Base-by-base conservation (phyloP, 2,329 filamentous ascomycete genomes). In the Emmonsiellopsis sp. region DNA sequence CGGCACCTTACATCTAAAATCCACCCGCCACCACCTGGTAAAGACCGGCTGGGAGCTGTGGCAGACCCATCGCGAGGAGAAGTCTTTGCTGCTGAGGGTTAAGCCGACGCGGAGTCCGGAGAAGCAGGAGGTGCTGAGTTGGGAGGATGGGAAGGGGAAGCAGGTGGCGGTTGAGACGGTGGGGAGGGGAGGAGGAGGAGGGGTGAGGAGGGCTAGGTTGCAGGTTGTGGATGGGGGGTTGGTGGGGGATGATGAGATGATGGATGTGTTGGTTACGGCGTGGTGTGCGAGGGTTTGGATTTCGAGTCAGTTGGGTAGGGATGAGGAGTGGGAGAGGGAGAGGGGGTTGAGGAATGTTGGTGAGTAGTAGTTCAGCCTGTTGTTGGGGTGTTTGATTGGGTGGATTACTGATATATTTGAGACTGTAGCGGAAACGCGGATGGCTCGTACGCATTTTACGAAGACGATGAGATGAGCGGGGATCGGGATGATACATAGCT, bases 281-380 rank as follows among this genome's bases (percentile, higher is more conserved):
- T 58, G 56, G 57, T 60, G 58, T 51, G 57, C 58, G 32, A 54
- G 52, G 47, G 54, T 58, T 31, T 60, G 58, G 58, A 44, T 52
- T 35, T 43, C 38, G 15, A 42, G 44, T 5, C 57, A 60, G 37
- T 30, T 50, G 30, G 31, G 13, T n/a, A 43, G 48, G 34, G 57
- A 50, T 5, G 52, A 52, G 6, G 50, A 35, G 37, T 49, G 47
- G 9, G 45, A 46, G 30, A 51, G 38, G 16, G 50, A 35, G 31
- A 51, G 42, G 9, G 49, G 43, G 30, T 49, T 37, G n/a, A 15
- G 26, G 38, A n/a, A 6, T 7, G 7, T 20, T 4, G 35, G 57
- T 54, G 48, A 37, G 51, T 53, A n/a, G n/a, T n/a, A n/a, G n/a
- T 45, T 38, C 10, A 35, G 3, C 5, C 11, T 15, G 9, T 7